These are phyloP conservation scores for Astrothelium macrocarpum DNA, from an alignment of 495 filamentous ascomycete genomes.

Conservation along the genomic window DNA sequence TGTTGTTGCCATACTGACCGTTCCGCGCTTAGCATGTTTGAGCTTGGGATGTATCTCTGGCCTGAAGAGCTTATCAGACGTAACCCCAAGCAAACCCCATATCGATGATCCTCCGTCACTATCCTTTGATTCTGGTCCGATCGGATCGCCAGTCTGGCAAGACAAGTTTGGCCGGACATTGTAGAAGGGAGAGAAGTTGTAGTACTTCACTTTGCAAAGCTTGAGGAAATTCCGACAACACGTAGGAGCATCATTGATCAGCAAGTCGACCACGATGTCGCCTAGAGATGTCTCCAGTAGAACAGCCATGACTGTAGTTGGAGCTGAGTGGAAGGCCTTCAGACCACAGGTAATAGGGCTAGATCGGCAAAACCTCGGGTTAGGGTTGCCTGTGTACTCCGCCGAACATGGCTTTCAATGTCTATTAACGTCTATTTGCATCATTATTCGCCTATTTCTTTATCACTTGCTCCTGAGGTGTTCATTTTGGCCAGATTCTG, in stretches of 20 bases:
- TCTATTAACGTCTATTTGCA: too few species aligned
- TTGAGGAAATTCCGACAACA: conserved; percentile 95
- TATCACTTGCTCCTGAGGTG: too few species aligned
- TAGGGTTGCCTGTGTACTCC: too few species aligned
- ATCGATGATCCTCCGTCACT: conserved; percentile 88
- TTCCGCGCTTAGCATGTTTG: conserved; percentile 77
- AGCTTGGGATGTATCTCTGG: conserved; percentile 73
- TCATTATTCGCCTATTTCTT: too few species aligned
- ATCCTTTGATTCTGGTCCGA: conserved; percentile 68
- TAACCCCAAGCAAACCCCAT: conserved; percentile 65
- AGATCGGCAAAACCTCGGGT: too few species aligned
- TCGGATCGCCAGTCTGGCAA: conserved; percentile 88
- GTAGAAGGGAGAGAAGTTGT: conserved; percentile 89
- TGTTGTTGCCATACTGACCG: conserved; percentile 89
- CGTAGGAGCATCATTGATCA: conserved; percentile 77
- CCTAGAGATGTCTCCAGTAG: conserved; percentile 84
- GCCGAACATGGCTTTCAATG: too few species aligned
- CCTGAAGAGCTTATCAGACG: conserved; percentile 64
- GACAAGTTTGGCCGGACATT: conserved; percentile 85
- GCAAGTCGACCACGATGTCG: conserved; percentile 85
- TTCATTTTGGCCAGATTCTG: too few species aligned
- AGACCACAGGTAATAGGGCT: too few species aligned
- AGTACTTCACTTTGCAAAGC: conserved; percentile 96
- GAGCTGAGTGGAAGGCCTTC: too few species aligned
- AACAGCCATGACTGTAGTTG: conserved; percentile 51